Conservation (phyloP, 208 protist genomes). For the Acanthamoeba royreba region DNA sequence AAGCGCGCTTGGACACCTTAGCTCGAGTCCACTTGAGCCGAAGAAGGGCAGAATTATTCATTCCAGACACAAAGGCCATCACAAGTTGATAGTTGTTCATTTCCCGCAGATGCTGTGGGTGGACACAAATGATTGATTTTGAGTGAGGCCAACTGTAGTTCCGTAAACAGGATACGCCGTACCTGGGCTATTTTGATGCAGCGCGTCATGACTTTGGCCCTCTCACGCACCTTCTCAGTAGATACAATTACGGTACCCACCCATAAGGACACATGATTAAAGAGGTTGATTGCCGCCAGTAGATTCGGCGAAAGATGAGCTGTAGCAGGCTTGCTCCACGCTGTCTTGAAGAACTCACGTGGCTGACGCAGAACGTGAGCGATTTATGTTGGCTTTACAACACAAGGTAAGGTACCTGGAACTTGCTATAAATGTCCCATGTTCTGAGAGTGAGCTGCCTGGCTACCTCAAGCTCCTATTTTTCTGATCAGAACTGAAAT, state of each 20-base stretch:
- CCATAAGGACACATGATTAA: neutral
- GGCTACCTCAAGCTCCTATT: neutral
- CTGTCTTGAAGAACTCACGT: neutral
- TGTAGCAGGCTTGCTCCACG: neutral
- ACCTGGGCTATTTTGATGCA: constrained; percentile 10
- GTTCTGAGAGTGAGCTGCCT: neutral
- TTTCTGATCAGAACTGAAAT: too few species aligned
- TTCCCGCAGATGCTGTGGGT: neutral
- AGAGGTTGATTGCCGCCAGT: neutral
- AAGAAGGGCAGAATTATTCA: neutral
- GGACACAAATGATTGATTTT: too few species aligned
- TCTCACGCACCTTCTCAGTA: neutral
- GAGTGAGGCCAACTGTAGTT: too few species aligned
- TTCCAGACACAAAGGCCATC: neutral
- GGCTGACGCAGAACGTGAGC: neutral
- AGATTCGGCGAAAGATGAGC: neutral
- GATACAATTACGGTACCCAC: neutral
- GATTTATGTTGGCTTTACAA: too few species aligned
- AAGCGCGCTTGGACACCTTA: neutral
- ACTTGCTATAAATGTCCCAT: neutral
- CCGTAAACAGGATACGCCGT: too few species aligned
- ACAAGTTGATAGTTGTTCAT: constrained; percentile 23
- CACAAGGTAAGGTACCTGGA: too few species aligned
- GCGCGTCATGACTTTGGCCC: neutral
- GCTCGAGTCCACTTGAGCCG: neutral